phyloP scores from a whole-genome alignment of 2,329 filamentous ascomycete species.

The Aspergillus transmontanensis region DNA sequence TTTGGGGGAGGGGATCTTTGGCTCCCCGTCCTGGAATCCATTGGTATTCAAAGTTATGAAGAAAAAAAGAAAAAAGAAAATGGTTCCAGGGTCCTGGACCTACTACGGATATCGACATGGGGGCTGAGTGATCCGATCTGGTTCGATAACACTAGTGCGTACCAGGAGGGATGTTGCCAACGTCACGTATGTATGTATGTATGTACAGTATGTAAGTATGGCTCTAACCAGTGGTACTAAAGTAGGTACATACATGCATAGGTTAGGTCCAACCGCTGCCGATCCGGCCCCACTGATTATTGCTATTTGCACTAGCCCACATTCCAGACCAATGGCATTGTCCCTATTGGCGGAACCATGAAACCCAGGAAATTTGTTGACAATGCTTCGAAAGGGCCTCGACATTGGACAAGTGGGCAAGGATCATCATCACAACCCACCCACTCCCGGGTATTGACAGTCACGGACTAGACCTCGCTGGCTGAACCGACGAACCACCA shows the following conservation, averaged over 20 bases:
- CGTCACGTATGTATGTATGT: not conserved
- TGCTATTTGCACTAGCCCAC: slow-evolving; percentile 9
- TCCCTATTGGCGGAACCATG: slow-evolving; percentile 18
- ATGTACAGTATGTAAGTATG: not conserved
- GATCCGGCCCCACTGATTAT: slow-evolving; percentile 12
- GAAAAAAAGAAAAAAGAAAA: too few relatives aligned
- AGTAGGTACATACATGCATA: slow-evolving; percentile 16
- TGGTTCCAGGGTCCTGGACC: not conserved
- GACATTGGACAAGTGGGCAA: not conserved
- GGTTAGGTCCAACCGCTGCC: slow-evolving; percentile 11
- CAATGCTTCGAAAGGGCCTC: not conserved
- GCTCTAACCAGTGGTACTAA: slow-evolving; percentile 6
- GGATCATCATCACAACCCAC: not conserved
- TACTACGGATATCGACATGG: not conserved
- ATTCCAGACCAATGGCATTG: slow-evolving; percentile 17
- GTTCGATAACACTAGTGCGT: not conserved
- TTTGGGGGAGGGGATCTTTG: not conserved
- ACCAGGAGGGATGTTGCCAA: not conserved
- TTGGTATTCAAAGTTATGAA: too few relatives aligned
- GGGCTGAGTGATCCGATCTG: not conserved
- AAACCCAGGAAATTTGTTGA: not conserved
- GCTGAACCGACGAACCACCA: not conserved
- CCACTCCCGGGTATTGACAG: not conserved
- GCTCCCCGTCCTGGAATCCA: too few relatives aligned
- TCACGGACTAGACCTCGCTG: not conserved